Evolutionary conservation across 2,329 filamentous ascomycete genomes (phyloP).

Genomic region (Didymosphaeria variabile): DNA sequence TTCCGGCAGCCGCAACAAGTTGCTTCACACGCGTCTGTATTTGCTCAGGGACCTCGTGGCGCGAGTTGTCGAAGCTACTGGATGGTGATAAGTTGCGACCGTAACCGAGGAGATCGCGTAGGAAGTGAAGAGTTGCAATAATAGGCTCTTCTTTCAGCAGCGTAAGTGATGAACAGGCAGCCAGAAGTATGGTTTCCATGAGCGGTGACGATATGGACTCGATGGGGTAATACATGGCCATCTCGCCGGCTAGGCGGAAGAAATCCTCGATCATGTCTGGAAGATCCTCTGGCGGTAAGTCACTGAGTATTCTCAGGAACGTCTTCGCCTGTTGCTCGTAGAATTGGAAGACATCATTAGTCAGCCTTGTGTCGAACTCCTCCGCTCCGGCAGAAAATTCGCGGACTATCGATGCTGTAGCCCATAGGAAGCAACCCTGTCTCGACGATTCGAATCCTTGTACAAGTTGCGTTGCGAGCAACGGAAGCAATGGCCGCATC

Average conservation of each 20-base stretch:
- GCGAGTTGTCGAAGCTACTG: slow-evolving; percentile 68
- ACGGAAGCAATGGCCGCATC: slow-evolving; percentile 83
- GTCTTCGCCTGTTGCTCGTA: slow-evolving; percentile 92
- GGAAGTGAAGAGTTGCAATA: slow-evolving; percentile 88
- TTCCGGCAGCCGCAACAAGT: slow-evolving; percentile 75
- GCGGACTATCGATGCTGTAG: slow-evolving; percentile 90
- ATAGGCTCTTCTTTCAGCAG: slow-evolving; percentile 92
- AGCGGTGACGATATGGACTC: slow-evolving; percentile 82
- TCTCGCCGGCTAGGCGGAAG: slow-evolving; percentile 91
- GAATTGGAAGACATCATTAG: slow-evolving; percentile 89
- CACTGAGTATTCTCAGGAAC: slow-evolving; percentile 88
- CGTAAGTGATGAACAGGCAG: slow-evolving; percentile 84
- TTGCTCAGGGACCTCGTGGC: slow-evolving; percentile 70
- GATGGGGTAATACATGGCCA: slow-evolving; percentile 89
- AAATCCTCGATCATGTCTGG: slow-evolving; percentile 93
- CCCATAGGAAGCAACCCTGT: slow-evolving; percentile 99
- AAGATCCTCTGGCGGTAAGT: slow-evolving; percentile 78
- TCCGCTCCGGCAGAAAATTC: slow-evolving; percentile 94
- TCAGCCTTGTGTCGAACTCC: slow-evolving; percentile 81
- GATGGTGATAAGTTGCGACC: slow-evolving; percentile 74
- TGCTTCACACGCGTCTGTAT: slow-evolving; percentile 77
- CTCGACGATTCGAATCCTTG: slow-evolving; percentile 83
- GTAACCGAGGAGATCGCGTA: slow-evolving; percentile 90
- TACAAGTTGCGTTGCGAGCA: slow-evolving; percentile 88
- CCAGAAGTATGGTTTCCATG: slow-evolving; percentile 83